Evolutionary conservation across 805 yeast species (phyloP).

Genomic region (Yamadazyma kitorensis): DNA sequence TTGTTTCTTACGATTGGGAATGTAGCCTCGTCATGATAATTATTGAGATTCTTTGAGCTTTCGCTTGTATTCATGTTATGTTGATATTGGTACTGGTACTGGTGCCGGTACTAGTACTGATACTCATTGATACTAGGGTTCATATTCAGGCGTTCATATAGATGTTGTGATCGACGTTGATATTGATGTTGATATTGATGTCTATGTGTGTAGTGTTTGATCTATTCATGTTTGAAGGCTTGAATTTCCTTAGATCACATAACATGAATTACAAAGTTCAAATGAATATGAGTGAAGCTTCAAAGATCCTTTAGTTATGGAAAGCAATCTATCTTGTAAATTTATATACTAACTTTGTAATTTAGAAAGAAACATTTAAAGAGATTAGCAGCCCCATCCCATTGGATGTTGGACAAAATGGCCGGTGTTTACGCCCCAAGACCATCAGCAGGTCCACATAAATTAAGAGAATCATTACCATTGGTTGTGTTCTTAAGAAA

Average conservation of each 20-base stretch:
- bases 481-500: conserved; percentile 94
- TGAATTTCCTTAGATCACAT: no score
- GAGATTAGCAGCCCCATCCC: conserved; percentile 99
- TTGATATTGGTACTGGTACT: neutral
- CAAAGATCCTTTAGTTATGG: no score
- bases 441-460: conserved; percentile 99
- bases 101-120: no score
- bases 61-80: neutral
- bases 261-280: no score
- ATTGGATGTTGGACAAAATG: conserved; percentile 99
- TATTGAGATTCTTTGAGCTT: conserved; percentile 10
- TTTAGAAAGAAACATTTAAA: conserved; percentile 94
- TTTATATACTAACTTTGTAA: conserved; percentile 5
- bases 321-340: no score
- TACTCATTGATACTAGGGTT: no score
- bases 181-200: no score
- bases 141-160: no score
- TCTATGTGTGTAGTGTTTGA: no score
- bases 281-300: no score
- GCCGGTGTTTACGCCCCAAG: conserved; percentile 99
- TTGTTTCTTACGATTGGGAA: conserved; percentile 25
- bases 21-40: conserved; percentile 52
- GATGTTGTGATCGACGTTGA: no score
- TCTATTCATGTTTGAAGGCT: no score
- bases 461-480: conserved; percentile 97